These are phyloP conservation scores for Amanita polypyramis DNA, from an alignment of 768 basidiomycete genomes.

Conservation along the genomic window DNA sequence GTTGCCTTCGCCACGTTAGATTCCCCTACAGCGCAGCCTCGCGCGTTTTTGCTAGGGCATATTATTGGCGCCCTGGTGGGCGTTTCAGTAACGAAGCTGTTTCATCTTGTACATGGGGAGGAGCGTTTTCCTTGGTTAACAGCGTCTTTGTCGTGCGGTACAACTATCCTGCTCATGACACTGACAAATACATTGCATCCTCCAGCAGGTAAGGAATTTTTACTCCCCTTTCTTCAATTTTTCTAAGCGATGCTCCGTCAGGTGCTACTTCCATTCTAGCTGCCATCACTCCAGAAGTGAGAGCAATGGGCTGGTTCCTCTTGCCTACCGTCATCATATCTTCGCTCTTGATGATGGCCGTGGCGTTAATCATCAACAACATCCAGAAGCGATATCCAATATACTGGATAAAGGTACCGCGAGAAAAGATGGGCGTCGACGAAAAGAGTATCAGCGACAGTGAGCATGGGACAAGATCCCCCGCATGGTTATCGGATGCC, in stretches of 20 bases:
- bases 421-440: background rate
- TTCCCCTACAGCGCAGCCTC: conserved; percentile 41
- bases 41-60: conserved; percentile 39
- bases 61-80: conserved; percentile 40
- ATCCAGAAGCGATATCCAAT: conserved; percentile 39
- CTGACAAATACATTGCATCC: conserved; percentile 42
- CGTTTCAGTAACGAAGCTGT: conserved; percentile 40
- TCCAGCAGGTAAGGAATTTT: conserved; percentile 30
- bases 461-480: background rate
- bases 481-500: background rate
- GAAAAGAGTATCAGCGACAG: background rate
- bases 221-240: background rate
- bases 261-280: conserved; percentile 46
- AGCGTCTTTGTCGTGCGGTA: conserved; percentile 32
- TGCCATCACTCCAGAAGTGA: conserved; percentile 28
- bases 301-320: conserved; percentile 41
- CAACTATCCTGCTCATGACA: conserved; percentile 38
- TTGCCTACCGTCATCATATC: conserved; percentile 41
- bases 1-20: conserved; percentile 40
- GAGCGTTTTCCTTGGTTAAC: conserved; percentile 37
- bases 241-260: conserved; percentile 8
- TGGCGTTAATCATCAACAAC: conserved; percentile 40
- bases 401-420: conserved; percentile 29
- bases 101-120: conserved; percentile 30
- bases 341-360: conserved; percentile 29